Base-by-base conservation (phyloP, 371 early-diverging fungal genomes). In the Rhizopus sp. region DNA sequence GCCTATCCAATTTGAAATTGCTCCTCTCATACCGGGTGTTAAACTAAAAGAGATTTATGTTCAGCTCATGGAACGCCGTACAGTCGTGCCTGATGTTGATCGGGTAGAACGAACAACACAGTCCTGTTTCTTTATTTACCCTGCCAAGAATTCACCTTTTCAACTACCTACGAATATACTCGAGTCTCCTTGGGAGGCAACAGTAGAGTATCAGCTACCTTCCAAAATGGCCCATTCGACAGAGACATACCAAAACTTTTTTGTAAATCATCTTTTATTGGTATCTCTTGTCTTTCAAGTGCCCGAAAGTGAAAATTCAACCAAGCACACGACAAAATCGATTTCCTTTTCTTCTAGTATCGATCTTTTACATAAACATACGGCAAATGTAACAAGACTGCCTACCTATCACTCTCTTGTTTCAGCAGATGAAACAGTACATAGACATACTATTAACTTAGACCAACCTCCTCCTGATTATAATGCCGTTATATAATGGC, bases 51-150 rank as follows among this genome's bases (percentile, higher is more conserved):
- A 66, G 17, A 44, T 70, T 5, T 55, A 55, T 38, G 44, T 63
- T 6, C 63, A 67, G 29, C 37, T 70, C n/a, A 9, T 60, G 3
- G 66, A 70, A 52, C 56, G 51, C 1, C 58, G 66, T 41, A 55
- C 38, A 5, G 23, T 65, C 34, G 44, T 33, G 13, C 44, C 31
- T 9, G 42, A 53, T 5, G 16, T 34, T 13, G 38, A 34, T 12
- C 17, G 35, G 16, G 34, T n/a, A 15, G 37, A 57, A 32, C 35
- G 32, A 7, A 42, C 50, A 8, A 33, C 30, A 29, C 57, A 68
- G 31, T 52, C 50, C 1, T 53, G 60, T 5, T 40, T 60, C 41
- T 64, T 53, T 16, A n/a, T 68, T 9, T 50, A 57, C 32, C 58
- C 61, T 32, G 33, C 55, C 3, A 53, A 60, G 50, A 40, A 52